Evolutionary conservation across 371 early-diverging fungal genomes (phyloP).

Genomic region (Capniomyces stellatus): DNA sequence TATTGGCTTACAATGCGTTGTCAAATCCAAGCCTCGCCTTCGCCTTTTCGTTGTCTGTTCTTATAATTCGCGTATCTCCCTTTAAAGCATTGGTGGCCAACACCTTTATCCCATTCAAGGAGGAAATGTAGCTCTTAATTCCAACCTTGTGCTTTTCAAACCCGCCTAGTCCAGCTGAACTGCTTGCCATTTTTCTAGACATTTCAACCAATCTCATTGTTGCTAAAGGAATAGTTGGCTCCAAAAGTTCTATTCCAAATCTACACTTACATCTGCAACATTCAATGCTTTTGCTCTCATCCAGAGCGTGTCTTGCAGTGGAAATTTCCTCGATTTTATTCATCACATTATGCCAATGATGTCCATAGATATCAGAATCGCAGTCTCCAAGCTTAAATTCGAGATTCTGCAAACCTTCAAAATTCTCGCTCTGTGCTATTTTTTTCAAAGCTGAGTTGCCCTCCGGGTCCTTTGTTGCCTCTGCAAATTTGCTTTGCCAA

Average conservation of each 20-base stretch:
- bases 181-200: neutral
- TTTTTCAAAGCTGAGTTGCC: neutral
- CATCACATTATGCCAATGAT: neutral
- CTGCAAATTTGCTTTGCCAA: neutral
- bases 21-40: slow-evolving; percentile 15
- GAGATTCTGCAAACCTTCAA: neutral
- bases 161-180: neutral
- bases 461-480: neutral
- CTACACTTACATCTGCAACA: neutral
- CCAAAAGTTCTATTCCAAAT: neutral
- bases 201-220: neutral
- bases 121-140: neutral
- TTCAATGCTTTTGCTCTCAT: neutral
- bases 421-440: neutral
- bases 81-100: slow-evolving; percentile 10
- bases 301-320: too few species aligned
- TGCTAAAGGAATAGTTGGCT: neutral
- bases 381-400: neutral
- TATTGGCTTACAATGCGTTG: slow-evolving; percentile 5
- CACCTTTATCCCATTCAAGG: neutral
- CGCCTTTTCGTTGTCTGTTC: slow-evolving; percentile 5
- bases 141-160: neutral
- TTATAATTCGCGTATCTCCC: slow-evolving; percentile 11
- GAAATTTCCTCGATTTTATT: neutral
- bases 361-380: neutral